Base-by-base conservation (phyloP, 495 filamentous ascomycete species). In the Penicillium samsonianum region DNA sequence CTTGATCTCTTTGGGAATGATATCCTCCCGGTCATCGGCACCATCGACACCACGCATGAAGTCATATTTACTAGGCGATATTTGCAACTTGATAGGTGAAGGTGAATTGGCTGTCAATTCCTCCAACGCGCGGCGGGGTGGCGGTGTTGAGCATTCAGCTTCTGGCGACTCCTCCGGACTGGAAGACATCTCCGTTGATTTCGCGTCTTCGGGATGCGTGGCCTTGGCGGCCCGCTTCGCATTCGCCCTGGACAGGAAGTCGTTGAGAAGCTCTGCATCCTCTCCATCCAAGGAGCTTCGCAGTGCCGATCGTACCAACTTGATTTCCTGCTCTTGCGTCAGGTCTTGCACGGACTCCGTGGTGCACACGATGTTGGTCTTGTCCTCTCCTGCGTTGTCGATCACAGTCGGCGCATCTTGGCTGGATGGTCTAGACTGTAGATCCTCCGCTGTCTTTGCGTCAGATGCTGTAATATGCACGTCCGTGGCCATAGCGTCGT, bases 221-320 rank as follows among this genome's bases (percentile, higher is more conserved):
- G 68, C 67, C 61, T 81, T 82, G 59, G 76, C 82, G 28, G 79
- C 81, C 59, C 83, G 84, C 61, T 78, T 86, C 10, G 83, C 80
- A 53, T 81, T 80, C 16, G 84, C 83, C 44, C 80, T 82, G 53
- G 76, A 82, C 30, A 88, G 70, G 62, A 87, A 88, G 48, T 82
- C 80, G 59, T 83, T 84, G 23, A 88, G 75, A 20, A 87, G 61
- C 46, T 72, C 82, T 2, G 83, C 82, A 69, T 87, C 83, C 49
- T 84, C 81, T 58, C 80, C 75, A 50, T 74, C 74, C n/a, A 77
- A 59, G 19, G 75, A 75, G 62, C 73, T 78, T 48, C 73, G 67
- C 6, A 77, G 62, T 35, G 75, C 74, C 40, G 76, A 77, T 53
- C 74, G 71, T 19, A 76, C 73, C 19, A 76, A 55, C 5, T 65